Evolutionary conservation across 2,329 filamentous ascomycete species (phyloP).

Genomic region (Aspergillus japonicus): DNA sequence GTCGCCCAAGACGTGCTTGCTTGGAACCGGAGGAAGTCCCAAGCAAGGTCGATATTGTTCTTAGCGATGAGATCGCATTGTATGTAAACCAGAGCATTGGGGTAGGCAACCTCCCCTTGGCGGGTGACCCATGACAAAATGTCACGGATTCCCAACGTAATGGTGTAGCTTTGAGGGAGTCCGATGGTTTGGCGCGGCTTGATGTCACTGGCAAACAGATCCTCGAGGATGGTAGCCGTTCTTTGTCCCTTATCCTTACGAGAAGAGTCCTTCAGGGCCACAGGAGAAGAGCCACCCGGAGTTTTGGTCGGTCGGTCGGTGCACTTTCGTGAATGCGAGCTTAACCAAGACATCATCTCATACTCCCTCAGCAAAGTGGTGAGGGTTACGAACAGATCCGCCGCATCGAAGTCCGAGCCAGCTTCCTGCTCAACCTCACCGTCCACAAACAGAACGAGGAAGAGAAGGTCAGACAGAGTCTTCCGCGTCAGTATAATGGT

Average conservation of each 20-base stretch:
- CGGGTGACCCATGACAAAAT: slow-evolving; percentile 50
- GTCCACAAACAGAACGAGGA: slow-evolving; percentile 83
- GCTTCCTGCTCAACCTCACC: slow-evolving; percentile 74
- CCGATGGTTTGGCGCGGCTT: slow-evolving; percentile 42
- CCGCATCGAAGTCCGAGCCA: slow-evolving; percentile 64
- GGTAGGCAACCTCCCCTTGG: slow-evolving; percentile 55
- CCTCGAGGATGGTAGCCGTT: slow-evolving; percentile 42
- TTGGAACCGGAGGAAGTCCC: slow-evolving; percentile 66
- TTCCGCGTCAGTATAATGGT: slow-evolving; percentile 69
- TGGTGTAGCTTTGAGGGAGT: slow-evolving; percentile 42
- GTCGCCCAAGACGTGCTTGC: slow-evolving; percentile 58
- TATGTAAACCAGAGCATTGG: slow-evolving; percentile 64
- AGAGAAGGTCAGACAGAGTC: slow-evolving; percentile 76
- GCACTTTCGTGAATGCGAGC: slow-evolving; percentile 42
- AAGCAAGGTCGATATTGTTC: slow-evolving; percentile 65
- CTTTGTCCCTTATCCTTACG: slow-evolving; percentile 24
- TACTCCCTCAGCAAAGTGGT: slow-evolving; percentile 69
- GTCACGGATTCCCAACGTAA: slow-evolving; percentile 46
- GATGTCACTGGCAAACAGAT: slow-evolving; percentile 46
- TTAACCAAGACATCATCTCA: slow-evolving; percentile 67
- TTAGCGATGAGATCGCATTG: slow-evolving; percentile 67
- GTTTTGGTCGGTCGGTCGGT: slow-evolving; percentile 24
- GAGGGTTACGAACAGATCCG: slow-evolving; percentile 61
- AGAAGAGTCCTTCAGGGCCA: slow-evolving; percentile 27
- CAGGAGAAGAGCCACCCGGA: slow-evolving; percentile 25